Conservation (phyloP, 73 alveolate species). For the Stentor roeselii region DNA sequence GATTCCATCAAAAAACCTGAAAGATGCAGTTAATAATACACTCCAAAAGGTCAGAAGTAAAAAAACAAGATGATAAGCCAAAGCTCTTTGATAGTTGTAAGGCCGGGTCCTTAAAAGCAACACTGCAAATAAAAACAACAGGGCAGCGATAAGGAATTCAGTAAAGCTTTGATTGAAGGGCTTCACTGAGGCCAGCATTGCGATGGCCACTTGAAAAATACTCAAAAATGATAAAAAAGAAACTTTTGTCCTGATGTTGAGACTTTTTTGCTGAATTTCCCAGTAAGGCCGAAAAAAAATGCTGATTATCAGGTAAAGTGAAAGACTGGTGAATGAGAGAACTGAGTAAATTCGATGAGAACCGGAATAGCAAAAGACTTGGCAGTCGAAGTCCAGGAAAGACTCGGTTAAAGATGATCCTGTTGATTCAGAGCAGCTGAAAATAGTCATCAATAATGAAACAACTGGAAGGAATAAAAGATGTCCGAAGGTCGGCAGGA, state of each 20-base stretch:
- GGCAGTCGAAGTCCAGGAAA: neutral
- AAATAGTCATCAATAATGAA: neutral
- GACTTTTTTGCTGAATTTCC: constrained; percentile 16
- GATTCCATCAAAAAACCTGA: too few relatives aligned
- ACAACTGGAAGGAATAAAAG: neutral
- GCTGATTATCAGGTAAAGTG: neutral
- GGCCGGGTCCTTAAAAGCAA: too few relatives aligned
- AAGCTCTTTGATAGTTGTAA: too few relatives aligned
- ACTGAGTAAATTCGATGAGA: neutral
- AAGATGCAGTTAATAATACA: too few relatives aligned
- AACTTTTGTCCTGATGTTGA: neutral
- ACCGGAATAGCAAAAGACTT: neutral
- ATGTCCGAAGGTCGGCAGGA: neutral
- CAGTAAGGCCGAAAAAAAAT: neutral
- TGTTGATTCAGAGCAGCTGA: neutral
- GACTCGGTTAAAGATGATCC: neutral
- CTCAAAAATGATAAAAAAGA: neutral
- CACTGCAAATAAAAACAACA: too few relatives aligned
- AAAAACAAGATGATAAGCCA: too few relatives aligned
- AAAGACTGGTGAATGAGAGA: neutral
- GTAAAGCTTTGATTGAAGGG: too few relatives aligned
- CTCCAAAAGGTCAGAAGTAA: too few relatives aligned
- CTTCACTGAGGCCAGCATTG: too few relatives aligned
- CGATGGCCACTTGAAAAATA: neutral
- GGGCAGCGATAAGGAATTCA: too few relatives aligned